Percentiles rank a stretch among this genome's conserved stretches.
These are phyloP conservation scores for Gloeophyllum trabeum DNA, from an alignment of 768 basidiomycete genomes.

Conservation along the genomic window DNA sequence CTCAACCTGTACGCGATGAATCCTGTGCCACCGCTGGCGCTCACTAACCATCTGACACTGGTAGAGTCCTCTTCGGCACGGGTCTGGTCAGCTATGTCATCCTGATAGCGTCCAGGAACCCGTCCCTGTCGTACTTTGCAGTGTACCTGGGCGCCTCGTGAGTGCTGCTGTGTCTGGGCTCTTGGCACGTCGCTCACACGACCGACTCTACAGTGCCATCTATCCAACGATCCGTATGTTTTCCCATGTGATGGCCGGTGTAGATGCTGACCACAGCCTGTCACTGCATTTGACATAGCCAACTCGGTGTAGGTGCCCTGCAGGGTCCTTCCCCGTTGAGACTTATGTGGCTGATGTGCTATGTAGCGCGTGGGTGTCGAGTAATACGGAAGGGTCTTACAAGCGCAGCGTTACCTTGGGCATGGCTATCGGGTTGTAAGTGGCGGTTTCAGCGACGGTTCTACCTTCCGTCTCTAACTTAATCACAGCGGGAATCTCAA, in stretches of 20 bases:
- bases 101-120: constrained; percentile 43
- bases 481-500: constrained; percentile 57
- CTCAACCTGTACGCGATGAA: constrained; percentile 45
- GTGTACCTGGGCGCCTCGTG: constrained; percentile 62
- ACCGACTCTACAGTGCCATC: constrained; percentile 21
- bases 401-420: constrained; percentile 62
- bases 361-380: constrained; percentile 58
- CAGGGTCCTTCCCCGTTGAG: constrained; percentile 5
- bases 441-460: too few relatives aligned
- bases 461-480: too few relatives aligned
- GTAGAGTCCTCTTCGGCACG: constrained; percentile 2
- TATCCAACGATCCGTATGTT: constrained; percentile 35
- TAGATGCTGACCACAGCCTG: background rate
- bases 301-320: constrained; percentile 32
- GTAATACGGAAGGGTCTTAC: constrained; percentile 65
- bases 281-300: constrained; percentile 12
- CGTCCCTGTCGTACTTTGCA: constrained; percentile 64
- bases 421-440: constrained; percentile 51
- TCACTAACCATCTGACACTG: background rate
- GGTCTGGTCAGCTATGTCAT: constrained; percentile 57
- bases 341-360: constrained; percentile 2
- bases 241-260: background rate
- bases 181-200: background rate
- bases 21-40: background rate
- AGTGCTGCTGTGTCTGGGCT: constrained; percentile 17